Evolutionary conservation across 495 filamentous ascomycete species (phyloP).

Genomic region (Penicillium egyptiacum): DNA sequence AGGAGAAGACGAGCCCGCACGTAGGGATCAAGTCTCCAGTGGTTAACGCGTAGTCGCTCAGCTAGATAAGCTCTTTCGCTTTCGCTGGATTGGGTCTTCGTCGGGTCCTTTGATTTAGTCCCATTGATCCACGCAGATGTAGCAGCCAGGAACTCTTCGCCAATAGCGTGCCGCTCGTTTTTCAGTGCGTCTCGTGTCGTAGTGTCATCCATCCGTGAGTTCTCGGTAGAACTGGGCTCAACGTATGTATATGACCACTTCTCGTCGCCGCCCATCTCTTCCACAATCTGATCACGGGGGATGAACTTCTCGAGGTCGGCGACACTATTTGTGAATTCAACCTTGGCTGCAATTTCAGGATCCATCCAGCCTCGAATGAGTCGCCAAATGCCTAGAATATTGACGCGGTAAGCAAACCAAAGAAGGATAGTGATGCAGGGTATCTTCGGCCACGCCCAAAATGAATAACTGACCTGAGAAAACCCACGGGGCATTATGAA

Average conservation of each 20-base stretch:
- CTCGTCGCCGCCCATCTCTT: slow-evolving; percentile 79
- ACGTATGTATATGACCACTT: slow-evolving; percentile 78
- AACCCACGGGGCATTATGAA: slow-evolving; percentile 94
- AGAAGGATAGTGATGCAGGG: background rate
- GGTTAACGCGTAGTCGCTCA: slow-evolving; percentile 64
- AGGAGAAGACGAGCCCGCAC: slow-evolving; percentile 67
- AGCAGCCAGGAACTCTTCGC: slow-evolving; percentile 64
- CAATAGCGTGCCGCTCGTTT: slow-evolving; percentile 56
- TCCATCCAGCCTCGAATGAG: slow-evolving; percentile 94
- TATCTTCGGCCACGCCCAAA: background rate
- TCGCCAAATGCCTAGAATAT: slow-evolving; percentile 64
- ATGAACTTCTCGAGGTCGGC: slow-evolving; percentile 78
- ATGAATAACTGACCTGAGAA: slow-evolving; percentile 66
- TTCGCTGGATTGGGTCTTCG: slow-evolving; percentile 41
- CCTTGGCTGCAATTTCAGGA: slow-evolving; percentile 89
- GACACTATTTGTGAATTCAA: slow-evolving; percentile 82
- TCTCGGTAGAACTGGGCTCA: slow-evolving; percentile 73
- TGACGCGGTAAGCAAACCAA: background rate
- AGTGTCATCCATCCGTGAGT: slow-evolving; percentile 65
- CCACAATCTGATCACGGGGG: slow-evolving; percentile 61
- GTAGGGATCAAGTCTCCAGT: slow-evolving; percentile 81
- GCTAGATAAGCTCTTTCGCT: slow-evolving; percentile 60
- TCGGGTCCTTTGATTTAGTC: slow-evolving; percentile 37
- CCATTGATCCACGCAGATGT: slow-evolving; percentile 68
- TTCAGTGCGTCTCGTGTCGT: slow-evolving; percentile 58